phyloP scores from a whole-genome alignment of 345 rosid species.

The Gossypium mustelinum region DNA sequence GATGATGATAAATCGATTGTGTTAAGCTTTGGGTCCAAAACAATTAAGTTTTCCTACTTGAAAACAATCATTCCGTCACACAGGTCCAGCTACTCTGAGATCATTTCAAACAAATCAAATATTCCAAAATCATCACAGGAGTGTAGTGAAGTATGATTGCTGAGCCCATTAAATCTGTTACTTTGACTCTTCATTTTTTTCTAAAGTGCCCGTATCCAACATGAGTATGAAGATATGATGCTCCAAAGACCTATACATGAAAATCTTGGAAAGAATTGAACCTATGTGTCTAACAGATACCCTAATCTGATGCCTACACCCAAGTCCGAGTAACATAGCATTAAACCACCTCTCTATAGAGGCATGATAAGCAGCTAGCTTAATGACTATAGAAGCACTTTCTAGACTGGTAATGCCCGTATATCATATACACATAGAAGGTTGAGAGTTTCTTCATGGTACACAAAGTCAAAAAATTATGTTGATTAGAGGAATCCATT shows the following conservation, averaged over 20 bases:
- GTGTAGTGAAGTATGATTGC: neutral
- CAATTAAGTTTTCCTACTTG: too few species aligned
- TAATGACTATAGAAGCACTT: neutral
- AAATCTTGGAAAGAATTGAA: neutral
- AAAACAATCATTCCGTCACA: too few species aligned
- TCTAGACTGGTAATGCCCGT: neutral
- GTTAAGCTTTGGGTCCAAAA: too few species aligned
- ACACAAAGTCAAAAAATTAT: neutral
- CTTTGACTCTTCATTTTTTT: neutral
- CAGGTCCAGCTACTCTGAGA: too few species aligned
- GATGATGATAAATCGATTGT: too few species aligned
- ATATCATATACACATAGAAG: neutral
- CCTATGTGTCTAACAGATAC: neutral
- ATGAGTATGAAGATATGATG: neutral
- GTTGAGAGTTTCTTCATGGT: neutral
- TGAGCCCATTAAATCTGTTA: conserved; percentile 8
- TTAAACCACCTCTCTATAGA: neutral
- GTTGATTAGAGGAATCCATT: neutral
- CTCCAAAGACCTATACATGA: neutral
- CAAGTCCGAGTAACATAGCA: neutral
- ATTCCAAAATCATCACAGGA: neutral
- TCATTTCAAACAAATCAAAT: neutral
- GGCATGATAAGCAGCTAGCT: neutral
- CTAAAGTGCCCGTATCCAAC: neutral
- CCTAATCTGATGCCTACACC: neutral